Percentiles rank a stretch among this genome's conserved stretches.
Conservation (phyloP, 805 yeast species). For the Wickerhamiella allomyrinae region DNA sequence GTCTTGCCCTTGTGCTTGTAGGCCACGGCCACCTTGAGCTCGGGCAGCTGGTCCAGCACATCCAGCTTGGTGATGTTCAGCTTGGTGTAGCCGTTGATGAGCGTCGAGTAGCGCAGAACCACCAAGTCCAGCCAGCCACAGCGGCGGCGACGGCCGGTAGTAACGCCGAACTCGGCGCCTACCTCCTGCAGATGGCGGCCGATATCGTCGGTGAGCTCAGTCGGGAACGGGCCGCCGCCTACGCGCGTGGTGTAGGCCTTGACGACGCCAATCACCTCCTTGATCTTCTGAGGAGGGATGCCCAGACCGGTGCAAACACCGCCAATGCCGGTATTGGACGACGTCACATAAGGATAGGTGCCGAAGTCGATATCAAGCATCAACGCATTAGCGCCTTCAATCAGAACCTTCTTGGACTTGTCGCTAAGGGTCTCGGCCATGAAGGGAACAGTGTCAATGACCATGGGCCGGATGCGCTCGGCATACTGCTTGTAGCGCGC, state of each 20-base stretch:
- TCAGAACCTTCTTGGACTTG: slow-evolving; percentile 65
- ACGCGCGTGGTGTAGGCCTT: slow-evolving; percentile 98
- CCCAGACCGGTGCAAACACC: slow-evolving; percentile 97
- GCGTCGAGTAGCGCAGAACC: slow-evolving; percentile 77
- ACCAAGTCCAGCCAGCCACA: slow-evolving; percentile 99
- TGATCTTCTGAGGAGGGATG: slow-evolving; percentile 75
- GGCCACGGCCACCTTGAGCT: slow-evolving; percentile 75
- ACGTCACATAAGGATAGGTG: slow-evolving; percentile 94
- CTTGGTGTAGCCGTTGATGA: slow-evolving; percentile 89
- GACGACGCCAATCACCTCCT: slow-evolving; percentile 83
- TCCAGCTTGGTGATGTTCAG: slow-evolving; percentile 91
- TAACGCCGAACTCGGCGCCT: slow-evolving; percentile 95
- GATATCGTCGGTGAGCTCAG: slow-evolving; percentile 78
- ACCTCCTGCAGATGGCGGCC: slow-evolving; percentile 82
- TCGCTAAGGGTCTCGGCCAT: slow-evolving; percentile 55
- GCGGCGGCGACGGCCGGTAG: slow-evolving; percentile 97
- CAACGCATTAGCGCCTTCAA: slow-evolving; percentile 97
- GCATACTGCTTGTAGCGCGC: slow-evolving; percentile 60
- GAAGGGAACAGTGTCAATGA: slow-evolving; percentile 79
- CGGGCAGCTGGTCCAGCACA: slow-evolving; percentile 79
- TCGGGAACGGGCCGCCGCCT: slow-evolving; percentile 98
- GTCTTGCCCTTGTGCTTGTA: slow-evolving; percentile 68
- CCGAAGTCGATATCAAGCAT: slow-evolving; percentile 97
- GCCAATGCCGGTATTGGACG: slow-evolving; percentile 91
- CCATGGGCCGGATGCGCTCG: slow-evolving; percentile 71